Evolutionary conservation across 352 stramenopile species (phyloP).

Genomic region (Globisporangium cystogenes): DNA sequence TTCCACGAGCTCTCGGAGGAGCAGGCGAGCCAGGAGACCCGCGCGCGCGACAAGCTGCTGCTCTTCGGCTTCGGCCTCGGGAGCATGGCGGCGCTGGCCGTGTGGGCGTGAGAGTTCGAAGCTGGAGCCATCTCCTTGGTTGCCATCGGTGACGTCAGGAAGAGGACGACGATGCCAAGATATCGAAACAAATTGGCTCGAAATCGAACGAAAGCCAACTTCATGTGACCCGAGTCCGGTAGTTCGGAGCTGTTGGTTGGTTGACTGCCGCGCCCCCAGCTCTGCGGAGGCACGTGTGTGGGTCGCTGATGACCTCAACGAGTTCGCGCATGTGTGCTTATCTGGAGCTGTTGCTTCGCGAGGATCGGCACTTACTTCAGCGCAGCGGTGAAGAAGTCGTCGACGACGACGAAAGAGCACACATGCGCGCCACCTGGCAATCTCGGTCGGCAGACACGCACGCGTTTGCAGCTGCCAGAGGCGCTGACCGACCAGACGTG

Average conservation of each 20-base stretch:
- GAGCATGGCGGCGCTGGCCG: constrained; percentile 46
- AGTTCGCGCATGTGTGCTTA: too few relatives aligned
- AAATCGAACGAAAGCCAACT: too few relatives aligned
- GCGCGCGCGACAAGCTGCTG: constrained; percentile 36
- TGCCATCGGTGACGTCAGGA: background rate
- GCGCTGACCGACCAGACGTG: background rate
- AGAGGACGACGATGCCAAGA: too few relatives aligned
- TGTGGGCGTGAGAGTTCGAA: constrained; percentile 34
- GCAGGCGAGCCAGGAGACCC: constrained; percentile 27
- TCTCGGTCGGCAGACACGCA: background rate
- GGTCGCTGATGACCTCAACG: too few relatives aligned
- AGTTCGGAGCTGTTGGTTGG: too few relatives aligned
- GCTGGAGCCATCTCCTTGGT: too few relatives aligned
- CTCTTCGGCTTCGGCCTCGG: constrained; percentile 42
- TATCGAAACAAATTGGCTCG: too few relatives aligned
- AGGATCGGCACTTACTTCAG: background rate
- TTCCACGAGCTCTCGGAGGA: constrained; percentile 68
- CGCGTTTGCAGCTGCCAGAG: too few relatives aligned
- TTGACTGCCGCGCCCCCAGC: too few relatives aligned
- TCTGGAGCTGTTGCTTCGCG: background rate
- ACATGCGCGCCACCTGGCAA: background rate
- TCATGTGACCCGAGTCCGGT: too few relatives aligned
- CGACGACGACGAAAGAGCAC: too few relatives aligned
- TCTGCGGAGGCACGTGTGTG: too few relatives aligned
- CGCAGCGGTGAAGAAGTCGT: background rate